Evolutionary conservation across 345 rosid species (phyloP).

Genomic region (Eucalyptus coolabah): DNA sequence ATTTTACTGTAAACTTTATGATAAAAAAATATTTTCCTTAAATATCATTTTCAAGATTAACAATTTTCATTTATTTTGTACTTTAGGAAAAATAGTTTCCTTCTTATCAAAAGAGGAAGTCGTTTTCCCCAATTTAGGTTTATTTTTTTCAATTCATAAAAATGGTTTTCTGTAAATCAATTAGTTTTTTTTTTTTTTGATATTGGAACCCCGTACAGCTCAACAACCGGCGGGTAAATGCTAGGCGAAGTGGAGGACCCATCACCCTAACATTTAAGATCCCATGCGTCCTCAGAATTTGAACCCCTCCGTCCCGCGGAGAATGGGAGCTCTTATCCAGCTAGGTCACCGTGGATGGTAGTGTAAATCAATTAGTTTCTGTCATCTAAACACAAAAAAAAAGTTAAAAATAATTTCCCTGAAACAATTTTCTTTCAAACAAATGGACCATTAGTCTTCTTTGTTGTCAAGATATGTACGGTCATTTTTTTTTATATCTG

Average conservation of each 20-base stretch:
- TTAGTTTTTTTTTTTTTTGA: background rate
- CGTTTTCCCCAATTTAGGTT: background rate
- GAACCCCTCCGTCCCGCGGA: too few relatives aligned
- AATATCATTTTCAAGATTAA: background rate
- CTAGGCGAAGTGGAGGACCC: too few relatives aligned
- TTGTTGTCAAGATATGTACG: background rate
- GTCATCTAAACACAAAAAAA: background rate
- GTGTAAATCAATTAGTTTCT: background rate
- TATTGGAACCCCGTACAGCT: too few relatives aligned
- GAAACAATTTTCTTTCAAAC: background rate
- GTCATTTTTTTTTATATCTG: background rate
- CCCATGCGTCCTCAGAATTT: too few relatives aligned
- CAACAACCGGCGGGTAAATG: too few relatives aligned
- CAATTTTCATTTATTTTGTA: background rate
- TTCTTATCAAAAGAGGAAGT: background rate
- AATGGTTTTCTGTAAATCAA: background rate
- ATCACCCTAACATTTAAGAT: too few relatives aligned
- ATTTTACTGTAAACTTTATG: background rate
- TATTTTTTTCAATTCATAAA: background rate
- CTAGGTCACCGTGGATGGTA: fast-evolving
- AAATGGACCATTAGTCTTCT: background rate
- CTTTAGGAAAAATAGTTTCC: background rate
- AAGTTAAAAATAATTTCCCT: background rate
- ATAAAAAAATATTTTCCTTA: background rate
- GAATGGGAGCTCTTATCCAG: too few relatives aligned